These are phyloP conservation scores for Cyamopsis tetragonoloba DNA, from an alignment of 306 rosid species.

Conservation along the genomic window DNA sequence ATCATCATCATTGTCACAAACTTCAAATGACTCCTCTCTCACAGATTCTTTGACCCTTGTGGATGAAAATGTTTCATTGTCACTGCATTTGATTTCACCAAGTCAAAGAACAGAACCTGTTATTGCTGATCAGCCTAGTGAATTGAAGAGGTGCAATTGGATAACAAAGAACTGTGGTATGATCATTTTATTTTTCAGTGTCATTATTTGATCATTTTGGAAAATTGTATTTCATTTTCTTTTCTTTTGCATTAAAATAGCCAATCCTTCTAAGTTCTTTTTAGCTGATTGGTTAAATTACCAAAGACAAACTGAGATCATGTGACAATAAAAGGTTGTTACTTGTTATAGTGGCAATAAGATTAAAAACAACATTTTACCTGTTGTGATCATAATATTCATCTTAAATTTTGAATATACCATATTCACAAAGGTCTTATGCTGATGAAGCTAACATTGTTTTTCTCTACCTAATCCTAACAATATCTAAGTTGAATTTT, in stretches of 20 bases:
- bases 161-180: constrained; percentile 78
- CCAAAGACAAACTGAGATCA: neutral
- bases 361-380: neutral
- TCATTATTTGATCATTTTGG: neutral
- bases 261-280: neutral
- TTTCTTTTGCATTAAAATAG: neutral
- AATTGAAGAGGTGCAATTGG: constrained; percentile 85
- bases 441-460: neutral
- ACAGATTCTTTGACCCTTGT: constrained; percentile 46
- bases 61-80: constrained; percentile 54
- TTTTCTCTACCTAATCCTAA: neutral
- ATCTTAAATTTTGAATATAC: neutral
- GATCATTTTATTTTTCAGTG: neutral
- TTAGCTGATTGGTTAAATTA: neutral
- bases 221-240: neutral
- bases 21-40: constrained; percentile 70
- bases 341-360: neutral
- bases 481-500: neutral
- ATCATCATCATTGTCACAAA: constrained; percentile 62
- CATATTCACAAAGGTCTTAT: neutral
- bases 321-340: no score
- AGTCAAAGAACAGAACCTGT: constrained; percentile 41
- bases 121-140: constrained; percentile 38
- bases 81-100: constrained; percentile 58
- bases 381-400: neutral